phyloP scores from a whole-genome alignment of 2,329 filamentous ascomycete genomes.

The Graphiopsis chlorocephala region DNA sequence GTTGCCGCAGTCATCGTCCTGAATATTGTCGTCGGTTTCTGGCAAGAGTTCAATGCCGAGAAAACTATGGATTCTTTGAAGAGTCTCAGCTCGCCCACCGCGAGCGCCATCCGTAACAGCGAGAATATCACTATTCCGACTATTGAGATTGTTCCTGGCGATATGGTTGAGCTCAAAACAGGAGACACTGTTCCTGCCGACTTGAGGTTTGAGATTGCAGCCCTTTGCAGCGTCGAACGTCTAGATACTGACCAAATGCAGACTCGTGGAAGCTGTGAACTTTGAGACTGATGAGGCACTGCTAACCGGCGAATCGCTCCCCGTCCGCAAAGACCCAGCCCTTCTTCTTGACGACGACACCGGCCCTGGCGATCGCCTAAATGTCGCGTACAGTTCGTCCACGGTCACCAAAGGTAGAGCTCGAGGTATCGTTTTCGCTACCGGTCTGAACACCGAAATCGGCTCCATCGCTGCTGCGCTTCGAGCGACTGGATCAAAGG shows the following conservation, averaged over 20 bases:
- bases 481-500: conserved; percentile 49
- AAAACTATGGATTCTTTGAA: conserved; percentile 51
- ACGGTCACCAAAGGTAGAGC: conserved; percentile 70
- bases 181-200: conserved; percentile 52
- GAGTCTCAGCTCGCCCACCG: conserved; percentile 47
- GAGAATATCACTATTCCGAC: conserved; percentile 41
- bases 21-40: conserved; percentile 48
- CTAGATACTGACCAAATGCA: conserved; percentile 15
- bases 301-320: conserved; percentile 71
- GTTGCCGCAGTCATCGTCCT: conserved; percentile 45
- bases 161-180: conserved; percentile 47
- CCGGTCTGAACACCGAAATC: conserved; percentile 72
- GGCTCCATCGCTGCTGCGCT: conserved; percentile 70
- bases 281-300: conserved; percentile 72
- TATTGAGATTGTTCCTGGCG: conserved; percentile 46
- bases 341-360: conserved; percentile 52
- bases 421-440: conserved; percentile 65
- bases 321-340: conserved; percentile 63
- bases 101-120: conserved; percentile 46
- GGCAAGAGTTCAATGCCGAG: conserved; percentile 47
- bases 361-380: conserved; percentile 66
- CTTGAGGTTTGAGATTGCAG: conserved; percentile 56
- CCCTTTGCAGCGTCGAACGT: neutral
- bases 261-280: conserved; percentile 49
- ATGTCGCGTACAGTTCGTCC: conserved; percentile 69